Base-by-base conservation (phyloP, 257 asterid species). In the Thymus mandschuricus region DNA sequence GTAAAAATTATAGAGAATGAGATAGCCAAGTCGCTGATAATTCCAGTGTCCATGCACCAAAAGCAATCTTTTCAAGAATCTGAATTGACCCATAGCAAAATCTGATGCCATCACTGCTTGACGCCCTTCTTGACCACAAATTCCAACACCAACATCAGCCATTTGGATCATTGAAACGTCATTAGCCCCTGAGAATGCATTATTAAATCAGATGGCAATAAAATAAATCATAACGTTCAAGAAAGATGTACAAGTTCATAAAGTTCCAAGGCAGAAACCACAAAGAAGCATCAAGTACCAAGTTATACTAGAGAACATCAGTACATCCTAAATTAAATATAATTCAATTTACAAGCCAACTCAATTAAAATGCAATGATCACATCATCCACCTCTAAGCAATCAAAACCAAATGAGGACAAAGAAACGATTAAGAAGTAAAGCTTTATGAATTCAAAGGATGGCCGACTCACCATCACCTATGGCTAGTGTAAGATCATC, bases 101-200 rank as follows among this genome's bases (percentile, higher is more conserved):
- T 95, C 99, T 31, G 99, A 87, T 31, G 99, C 99, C 99, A 95
- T 95, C 81, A 95, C 99, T 51, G 98, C 99, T 86, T 95, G 99
- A 69, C 98, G 96, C 82, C 99, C 99, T 86, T 95, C 99, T 80
- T 88, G 97, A 76, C 99, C 99, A 84, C 97, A 89, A 75, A 95
- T 87, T 72, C 99, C 99, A 77, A 95, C 97, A 78, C 99, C 99
- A 85, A 95, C 97, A 85, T 95, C 99, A 59, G 99, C 98, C 98
- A 95, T 95, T 92, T 95, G 99, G 78, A 95, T 95, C 99, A 95
- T 95, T 69, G 99, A 95, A 81, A 95, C 98, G 68, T 95, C 99
- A 77, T 95, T 95, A 11, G 99, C 99, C 78, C 99, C 99, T 95
- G 78, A 29, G 75, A 45, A 78, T 57, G 64, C 55, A 72, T 50